phyloP scores from a whole-genome alignment of 768 basidiomycete genomes.

The Gloeophyllum trabeum region DNA sequence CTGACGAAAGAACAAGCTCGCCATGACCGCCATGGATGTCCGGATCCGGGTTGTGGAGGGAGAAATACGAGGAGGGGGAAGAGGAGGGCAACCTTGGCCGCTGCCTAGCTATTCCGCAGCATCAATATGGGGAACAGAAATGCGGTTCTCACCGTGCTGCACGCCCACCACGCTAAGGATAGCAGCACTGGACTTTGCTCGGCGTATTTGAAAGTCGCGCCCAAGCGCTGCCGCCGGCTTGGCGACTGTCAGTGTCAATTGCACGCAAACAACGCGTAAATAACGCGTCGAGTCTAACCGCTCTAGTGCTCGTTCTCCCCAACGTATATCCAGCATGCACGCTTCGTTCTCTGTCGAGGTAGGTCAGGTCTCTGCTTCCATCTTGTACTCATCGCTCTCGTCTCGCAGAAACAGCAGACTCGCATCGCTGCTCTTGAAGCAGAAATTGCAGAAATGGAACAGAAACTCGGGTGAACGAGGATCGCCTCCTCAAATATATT shows the following conservation, averaged over 20 bases:
- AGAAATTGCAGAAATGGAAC: neutral
- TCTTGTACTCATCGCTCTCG: neutral
- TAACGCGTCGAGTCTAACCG: neutral
- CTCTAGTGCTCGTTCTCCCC: neutral
- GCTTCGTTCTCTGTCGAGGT: neutral
- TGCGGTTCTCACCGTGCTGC: too few species aligned
- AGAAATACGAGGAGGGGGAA: too few species aligned
- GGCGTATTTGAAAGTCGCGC: too few species aligned
- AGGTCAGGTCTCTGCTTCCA: neutral
- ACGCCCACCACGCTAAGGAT: too few species aligned
- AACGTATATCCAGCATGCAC: neutral
- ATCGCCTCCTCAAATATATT: neutral
- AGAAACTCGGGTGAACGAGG: neutral
- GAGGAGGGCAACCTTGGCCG: too few species aligned
- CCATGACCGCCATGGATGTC: neutral
- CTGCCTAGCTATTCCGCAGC: too few species aligned
- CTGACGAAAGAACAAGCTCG: conserved; percentile 25
- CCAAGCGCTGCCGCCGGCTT: too few species aligned
- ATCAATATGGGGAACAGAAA: too few species aligned
- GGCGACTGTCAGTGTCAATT: too few species aligned
- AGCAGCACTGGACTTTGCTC: too few species aligned
- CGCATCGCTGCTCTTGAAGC: neutral
- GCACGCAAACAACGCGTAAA: neutral
- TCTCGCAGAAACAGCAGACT: neutral
- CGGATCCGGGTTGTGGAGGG: too few species aligned